Evolutionary conservation across 1,284 basidiomycete species (phyloP), one percentile per base, ranked within the genome.

Genomic region (Fomitopsis schrenkii): DNA sequence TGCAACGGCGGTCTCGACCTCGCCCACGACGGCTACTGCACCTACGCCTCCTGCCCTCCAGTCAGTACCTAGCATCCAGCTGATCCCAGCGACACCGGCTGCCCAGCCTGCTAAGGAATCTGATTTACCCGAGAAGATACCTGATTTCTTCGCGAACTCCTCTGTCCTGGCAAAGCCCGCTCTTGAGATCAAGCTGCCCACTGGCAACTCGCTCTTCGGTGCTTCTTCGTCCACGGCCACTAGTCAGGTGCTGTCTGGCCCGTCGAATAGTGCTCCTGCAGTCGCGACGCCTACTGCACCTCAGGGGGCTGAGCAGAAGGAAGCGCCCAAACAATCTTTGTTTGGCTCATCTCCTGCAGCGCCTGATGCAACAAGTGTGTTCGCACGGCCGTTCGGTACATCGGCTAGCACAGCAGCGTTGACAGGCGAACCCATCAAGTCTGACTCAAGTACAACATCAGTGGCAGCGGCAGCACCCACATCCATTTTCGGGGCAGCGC

Each of bases 101-200:
- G 52, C 35, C 7, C 14, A 38, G 10, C 36, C 41, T 1, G 12
- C 59, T 41, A 6, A 42, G 52, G 17, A 57, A 58, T 55, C 63
- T 14, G 35, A 64, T 26, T 10, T 66, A 14, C 58, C 59, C 14
- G 52, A 45, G n/a, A 40, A 72, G 8, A 68, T 83, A 35, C 84
- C 83, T 9, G 79, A 84, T 66, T 84, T 86, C 68, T 86, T 86
- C 59, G 75, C 78, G 12, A 74, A 62, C 52, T 76, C 79, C 0
- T 67, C 76, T 14, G 63, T 72, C 15, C 69, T 78, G 62, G 62
- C 68, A 44, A 74, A 76, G 62, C 60, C 77, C 17, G 61, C 62
- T 22, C 63, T 68, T 7, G 59, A 63, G 2, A 64, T 68, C 33
- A 58, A 61, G 26, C 61, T 67, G 9, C 69, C 69, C 3, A 48